Conservation (phyloP, 192 early-diverging fungal genomes). For the Umbelopsis isabellina region DNA sequence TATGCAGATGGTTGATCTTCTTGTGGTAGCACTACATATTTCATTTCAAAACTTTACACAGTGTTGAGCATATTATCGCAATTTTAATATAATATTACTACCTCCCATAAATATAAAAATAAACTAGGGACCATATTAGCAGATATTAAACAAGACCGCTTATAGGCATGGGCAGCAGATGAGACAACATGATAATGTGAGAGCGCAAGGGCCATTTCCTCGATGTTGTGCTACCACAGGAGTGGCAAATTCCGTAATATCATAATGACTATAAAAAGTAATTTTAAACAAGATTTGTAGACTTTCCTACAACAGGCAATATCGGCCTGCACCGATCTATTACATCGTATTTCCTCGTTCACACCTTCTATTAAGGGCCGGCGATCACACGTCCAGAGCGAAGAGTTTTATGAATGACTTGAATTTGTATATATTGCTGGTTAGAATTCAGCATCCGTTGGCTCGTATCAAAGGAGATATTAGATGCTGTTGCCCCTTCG, state of each 20-base stretch:
- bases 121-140: no score
- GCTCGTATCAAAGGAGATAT: background rate
- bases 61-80: no score
- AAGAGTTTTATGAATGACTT: conserved; percentile 7
- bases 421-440: background rate
- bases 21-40: no score
- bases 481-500: background rate
- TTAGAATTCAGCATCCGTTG: background rate
- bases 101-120: no score
- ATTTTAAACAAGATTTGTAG: background rate
- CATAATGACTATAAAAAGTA: background rate
- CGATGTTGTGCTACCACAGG: no score
- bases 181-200: no score
- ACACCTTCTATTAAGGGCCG: background rate
- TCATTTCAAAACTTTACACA: no score
- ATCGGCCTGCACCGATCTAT: background rate
- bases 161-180: no score
- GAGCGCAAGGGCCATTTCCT: no score
- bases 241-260: background rate
- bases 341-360: background rate
- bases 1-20: no score
- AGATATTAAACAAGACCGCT: no score
- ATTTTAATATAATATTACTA: no score
- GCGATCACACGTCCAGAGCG: conserved; percentile 12
- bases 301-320: background rate